Evolutionary conservation across 2,329 filamentous ascomycete species (phyloP).

Genomic region (Stachybotrys echinatus): DNA sequence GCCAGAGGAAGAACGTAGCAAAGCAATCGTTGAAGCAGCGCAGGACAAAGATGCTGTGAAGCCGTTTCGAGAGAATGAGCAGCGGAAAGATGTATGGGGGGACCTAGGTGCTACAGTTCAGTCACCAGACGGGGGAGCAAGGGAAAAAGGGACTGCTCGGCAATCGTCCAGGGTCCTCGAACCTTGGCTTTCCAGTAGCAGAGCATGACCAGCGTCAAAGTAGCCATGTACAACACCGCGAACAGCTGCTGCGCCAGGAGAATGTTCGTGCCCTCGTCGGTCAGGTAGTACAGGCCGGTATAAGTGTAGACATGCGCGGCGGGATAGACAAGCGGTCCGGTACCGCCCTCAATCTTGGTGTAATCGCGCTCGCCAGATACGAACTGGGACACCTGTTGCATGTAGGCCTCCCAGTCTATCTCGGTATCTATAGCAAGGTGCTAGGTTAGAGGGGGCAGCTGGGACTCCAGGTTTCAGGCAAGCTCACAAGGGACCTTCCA

Average conservation of each 20-base stretch:
- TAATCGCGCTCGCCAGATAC: slow-evolving; percentile 86
- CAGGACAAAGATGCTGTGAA: slow-evolving; percentile 90
- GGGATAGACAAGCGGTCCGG: slow-evolving; percentile 91
- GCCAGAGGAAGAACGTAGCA: slow-evolving; percentile 77
- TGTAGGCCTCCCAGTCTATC: slow-evolving; percentile 96
- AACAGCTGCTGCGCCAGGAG: slow-evolving; percentile 80
- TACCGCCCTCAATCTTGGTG: slow-evolving; percentile 75
- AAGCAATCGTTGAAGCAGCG: slow-evolving; percentile 96
- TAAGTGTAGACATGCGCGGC: slow-evolving; percentile 93
- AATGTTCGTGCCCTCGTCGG: slow-evolving; percentile 71
- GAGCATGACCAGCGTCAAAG: slow-evolving; percentile 70
- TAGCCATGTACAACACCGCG: slow-evolving; percentile 69
- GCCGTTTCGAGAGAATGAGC: slow-evolving; percentile 80
- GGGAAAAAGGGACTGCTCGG: background rate
- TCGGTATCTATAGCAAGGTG: slow-evolving; percentile 65
- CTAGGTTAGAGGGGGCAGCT: too few species aligned
- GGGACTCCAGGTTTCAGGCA: too few species aligned
- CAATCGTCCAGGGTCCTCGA: slow-evolving; percentile 10
- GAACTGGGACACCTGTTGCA: slow-evolving; percentile 83
- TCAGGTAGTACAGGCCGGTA: slow-evolving; percentile 70
- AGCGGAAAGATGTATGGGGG: slow-evolving; percentile 86
- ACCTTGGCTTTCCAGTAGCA: slow-evolving; percentile 76
- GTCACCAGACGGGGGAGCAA: background rate
- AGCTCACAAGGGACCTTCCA: slow-evolving; percentile 76
- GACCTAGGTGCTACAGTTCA: slow-evolving; percentile 40